Percentiles rank a stretch among this genome's conserved stretches.
Evolutionary conservation across 805 yeast genomes (phyloP).

Genomic region (Schizosaccharomyces octosporus): DNA sequence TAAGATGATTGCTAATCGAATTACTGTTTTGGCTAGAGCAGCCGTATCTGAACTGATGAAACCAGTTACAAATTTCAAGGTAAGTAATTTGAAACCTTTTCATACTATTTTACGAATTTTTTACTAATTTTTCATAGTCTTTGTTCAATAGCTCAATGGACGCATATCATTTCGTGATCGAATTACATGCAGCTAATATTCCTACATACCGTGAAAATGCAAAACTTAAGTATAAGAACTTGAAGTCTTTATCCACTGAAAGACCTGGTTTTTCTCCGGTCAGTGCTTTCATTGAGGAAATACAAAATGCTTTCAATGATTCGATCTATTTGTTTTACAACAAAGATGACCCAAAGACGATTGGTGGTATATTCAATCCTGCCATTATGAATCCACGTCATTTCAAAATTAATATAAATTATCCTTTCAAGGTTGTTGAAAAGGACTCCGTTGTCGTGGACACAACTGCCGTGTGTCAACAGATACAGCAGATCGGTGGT

Average conservation of each 20-base stretch:
- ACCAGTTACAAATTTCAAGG: constrained; percentile 7
- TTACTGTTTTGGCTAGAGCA: constrained; percentile 66
- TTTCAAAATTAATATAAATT: constrained; percentile 60
- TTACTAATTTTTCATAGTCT: constrained; percentile 8
- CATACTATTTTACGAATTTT: not conserved
- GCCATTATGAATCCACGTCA: constrained; percentile 30
- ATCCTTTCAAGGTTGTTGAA: constrained; percentile 24
- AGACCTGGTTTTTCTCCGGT: not conserved
- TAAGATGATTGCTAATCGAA: constrained; percentile 61
- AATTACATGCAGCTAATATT: constrained; percentile 21
- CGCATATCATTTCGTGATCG: constrained; percentile 60
- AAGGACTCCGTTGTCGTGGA: constrained; percentile 13
- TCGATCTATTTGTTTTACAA: constrained; percentile 42
- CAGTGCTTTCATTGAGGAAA: constrained; percentile 25
- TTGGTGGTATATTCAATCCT: constrained; percentile 68
- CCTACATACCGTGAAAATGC: constrained; percentile 13
- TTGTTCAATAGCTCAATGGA: constrained; percentile 48
- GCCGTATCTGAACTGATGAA: constrained; percentile 25
- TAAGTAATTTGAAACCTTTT: not conserved
- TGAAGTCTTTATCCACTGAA: constrained; percentile 34
- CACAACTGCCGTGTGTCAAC: constrained; percentile 27
- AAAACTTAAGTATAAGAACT: constrained; percentile 17
- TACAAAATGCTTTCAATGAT: constrained; percentile 39
- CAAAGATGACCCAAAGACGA: constrained; percentile 32
- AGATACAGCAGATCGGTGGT: constrained; percentile 26